Conservation (phyloP, 2,329 filamentous ascomycete species). For the Arthrobotrys sinensis region DNA sequence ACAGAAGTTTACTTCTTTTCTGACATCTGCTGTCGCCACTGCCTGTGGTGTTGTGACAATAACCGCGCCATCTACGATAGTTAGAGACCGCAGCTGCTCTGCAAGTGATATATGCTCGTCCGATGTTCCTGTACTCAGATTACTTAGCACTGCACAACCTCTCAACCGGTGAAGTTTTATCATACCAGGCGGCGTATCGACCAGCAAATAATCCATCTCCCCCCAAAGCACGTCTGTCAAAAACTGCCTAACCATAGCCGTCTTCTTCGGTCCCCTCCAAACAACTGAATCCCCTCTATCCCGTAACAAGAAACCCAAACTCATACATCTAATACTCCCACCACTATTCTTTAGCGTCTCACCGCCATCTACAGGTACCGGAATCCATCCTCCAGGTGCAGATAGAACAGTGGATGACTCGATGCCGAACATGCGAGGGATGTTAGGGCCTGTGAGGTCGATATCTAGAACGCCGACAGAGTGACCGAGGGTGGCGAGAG, state of each 20-base stretch:
- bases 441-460: constrained; percentile 95
- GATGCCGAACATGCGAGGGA: constrained; percentile 92
- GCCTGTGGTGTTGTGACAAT: constrained; percentile 97
- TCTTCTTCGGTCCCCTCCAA: constrained; percentile 98
- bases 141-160: background rate
- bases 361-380: constrained; percentile 82
- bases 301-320: constrained; percentile 88
- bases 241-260: constrained; percentile 98
- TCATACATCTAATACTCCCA: constrained; percentile 81
- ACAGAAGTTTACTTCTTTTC: constrained; percentile 95
- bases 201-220: constrained; percentile 88
- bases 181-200: constrained; percentile 90
- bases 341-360: constrained; percentile 71
- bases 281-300: constrained; percentile 91
- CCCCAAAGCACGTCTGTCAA: constrained; percentile 91
- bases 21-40: constrained; percentile 91
- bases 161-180: background rate
- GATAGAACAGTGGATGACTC: constrained; percentile 85
- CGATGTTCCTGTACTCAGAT: constrained; percentile 74
- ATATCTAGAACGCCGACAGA: constrained; percentile 96
- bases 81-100: constrained; percentile 82
- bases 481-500: constrained; percentile 85
- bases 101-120: constrained; percentile 97
- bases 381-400: constrained; percentile 91
- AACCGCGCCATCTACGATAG: constrained; percentile 84